Conservation (phyloP, 495 filamentous ascomycete species). For the Oidiodendron maius region DNA sequence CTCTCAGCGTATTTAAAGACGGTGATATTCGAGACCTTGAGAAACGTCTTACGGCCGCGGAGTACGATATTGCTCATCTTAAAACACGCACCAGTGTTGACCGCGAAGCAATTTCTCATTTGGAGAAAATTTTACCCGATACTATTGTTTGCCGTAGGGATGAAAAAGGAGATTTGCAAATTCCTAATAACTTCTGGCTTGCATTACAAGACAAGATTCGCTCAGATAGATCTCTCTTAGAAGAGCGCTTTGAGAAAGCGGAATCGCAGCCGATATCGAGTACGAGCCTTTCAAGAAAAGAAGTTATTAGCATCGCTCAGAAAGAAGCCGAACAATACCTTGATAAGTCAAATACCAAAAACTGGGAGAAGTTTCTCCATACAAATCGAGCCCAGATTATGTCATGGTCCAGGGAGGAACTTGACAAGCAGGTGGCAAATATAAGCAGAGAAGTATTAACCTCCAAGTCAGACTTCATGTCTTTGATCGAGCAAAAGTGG, state of each 20-base stretch:
- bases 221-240: constrained; percentile 8
- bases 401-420: constrained; percentile 4
- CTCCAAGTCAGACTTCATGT: constrained; percentile 14
- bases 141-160: constrained; percentile 32
- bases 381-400: constrained; percentile 10
- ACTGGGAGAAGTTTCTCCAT: constrained; percentile 10
- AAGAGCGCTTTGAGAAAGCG: not conserved
- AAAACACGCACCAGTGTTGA: constrained; percentile 15
- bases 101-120: constrained; percentile 17
- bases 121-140: constrained; percentile 32
- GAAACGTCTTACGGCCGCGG: constrained; percentile 25
- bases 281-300: not conserved
- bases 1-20: constrained; percentile 9
- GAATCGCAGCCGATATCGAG: not conserved
- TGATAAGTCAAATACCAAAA: not conserved
- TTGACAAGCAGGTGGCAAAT: constrained; percentile 8
- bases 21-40: constrained; percentile 25
- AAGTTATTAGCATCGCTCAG: not conserved
- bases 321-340: not conserved
- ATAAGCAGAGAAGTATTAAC: constrained; percentile 12
- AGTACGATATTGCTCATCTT: constrained; percentile 22
- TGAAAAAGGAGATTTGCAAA: constrained; percentile 32
- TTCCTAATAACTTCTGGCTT: constrained; percentile 50
- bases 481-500: constrained; percentile 16
- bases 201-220: constrained; percentile 32